A percentile compares a stretch with the other conserved stretches of the same genome.
These are phyloP conservation scores for Claviceps spartinae DNA, from an alignment of 2,329 filamentous ascomycete genomes.

Conservation along the genomic window DNA sequence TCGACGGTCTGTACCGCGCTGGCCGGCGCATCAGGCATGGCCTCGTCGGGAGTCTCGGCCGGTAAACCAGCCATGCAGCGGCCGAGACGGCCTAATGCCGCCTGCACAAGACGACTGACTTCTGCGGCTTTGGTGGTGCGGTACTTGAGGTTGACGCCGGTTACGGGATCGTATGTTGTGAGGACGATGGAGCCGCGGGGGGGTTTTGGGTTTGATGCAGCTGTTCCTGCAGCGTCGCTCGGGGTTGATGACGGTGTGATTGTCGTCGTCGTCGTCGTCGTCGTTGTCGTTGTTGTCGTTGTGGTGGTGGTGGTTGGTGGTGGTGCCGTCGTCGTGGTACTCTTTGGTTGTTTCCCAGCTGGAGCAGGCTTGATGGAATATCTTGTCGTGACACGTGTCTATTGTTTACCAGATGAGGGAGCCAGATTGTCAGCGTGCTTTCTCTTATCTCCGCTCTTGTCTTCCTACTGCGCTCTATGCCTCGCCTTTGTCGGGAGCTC, in stretches of 20 bases:
- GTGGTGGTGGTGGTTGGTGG: too few species aligned
- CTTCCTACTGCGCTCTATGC: background rate
- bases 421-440: constrained; percentile 2
- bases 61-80: constrained; percentile 49
- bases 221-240: constrained; percentile 14
- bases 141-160: constrained; percentile 80
- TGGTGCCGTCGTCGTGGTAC: constrained; percentile 5
- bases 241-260: constrained; percentile 3
- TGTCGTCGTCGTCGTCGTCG: background rate
- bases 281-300: background rate
- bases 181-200: constrained; percentile 61
- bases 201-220: constrained; percentile 23
- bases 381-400: constrained; percentile 87
- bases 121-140: constrained; percentile 82
- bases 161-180: constrained; percentile 77
- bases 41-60: constrained; percentile 24
- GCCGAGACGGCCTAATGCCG: constrained; percentile 62
- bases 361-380: constrained; percentile 55
- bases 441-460: background rate
- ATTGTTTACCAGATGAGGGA: constrained; percentile 1
- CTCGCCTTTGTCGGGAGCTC: background rate
- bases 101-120: constrained; percentile 63
- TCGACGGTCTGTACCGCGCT: background rate
- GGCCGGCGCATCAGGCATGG: constrained; percentile 26
- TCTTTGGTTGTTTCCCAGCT: constrained; percentile 14